Evolutionary conservation across 164 flowering plant genomes (phyloP).

Genomic region (Tinospora cordifolia): DNA sequence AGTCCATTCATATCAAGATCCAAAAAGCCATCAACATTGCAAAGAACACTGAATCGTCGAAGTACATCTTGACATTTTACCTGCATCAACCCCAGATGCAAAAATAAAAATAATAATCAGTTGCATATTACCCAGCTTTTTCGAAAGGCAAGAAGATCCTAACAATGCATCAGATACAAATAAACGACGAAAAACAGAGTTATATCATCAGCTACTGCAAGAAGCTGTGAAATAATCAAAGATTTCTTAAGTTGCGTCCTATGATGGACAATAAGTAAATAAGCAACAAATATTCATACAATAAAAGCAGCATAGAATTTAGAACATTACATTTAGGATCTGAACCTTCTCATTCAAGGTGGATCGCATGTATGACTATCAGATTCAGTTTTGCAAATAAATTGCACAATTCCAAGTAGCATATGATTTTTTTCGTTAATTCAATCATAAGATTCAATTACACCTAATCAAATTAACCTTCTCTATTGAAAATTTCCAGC

Average conservation of each 20-base stretch:
- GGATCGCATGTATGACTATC: no score
- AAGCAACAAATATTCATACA: background rate
- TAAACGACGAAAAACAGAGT: background rate
- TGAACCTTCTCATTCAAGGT: no score
- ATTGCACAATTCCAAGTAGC: no score
- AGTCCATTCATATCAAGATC: conserved; percentile 49
- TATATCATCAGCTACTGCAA: background rate
- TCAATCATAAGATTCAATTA: no score
- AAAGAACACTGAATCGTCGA: conserved; percentile 54
- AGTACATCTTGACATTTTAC: conserved; percentile 69
- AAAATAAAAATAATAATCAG: background rate
- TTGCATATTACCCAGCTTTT: background rate
- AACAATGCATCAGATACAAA: no score
- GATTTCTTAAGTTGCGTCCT: background rate
- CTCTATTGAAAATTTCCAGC: no score
- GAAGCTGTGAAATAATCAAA: background rate
- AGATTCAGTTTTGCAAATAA: no score
- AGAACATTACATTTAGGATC: no score
- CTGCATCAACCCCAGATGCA: conserved; percentile 28
- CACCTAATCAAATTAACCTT: no score
- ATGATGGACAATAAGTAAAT: background rate
- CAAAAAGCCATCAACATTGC: conserved; percentile 32
- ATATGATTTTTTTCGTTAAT: no score
- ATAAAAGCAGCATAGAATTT: no score
- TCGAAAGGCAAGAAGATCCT: no score